phyloP scores from a whole-genome alignment of 805 yeast genomes.

The Hanseniaspora singularis region DNA sequence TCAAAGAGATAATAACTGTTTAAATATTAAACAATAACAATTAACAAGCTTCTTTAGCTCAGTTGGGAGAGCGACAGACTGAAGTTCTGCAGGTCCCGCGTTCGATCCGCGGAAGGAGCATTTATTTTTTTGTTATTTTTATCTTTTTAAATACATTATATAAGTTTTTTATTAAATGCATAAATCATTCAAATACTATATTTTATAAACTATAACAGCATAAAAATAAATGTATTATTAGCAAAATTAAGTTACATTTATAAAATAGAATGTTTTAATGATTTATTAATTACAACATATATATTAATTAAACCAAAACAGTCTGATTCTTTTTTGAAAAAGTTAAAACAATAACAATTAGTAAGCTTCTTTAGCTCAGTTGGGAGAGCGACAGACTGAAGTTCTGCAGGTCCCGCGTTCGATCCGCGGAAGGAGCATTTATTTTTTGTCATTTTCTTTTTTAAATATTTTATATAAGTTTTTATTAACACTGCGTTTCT shows the following conservation, averaged over 20 bases:
- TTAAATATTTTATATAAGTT: background rate
- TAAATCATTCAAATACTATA: no score
- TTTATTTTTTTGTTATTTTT: background rate
- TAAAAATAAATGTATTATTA: no score
- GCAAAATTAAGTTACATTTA: no score
- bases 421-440: slow-evolving; percentile 64
- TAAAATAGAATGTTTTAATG: slow-evolving; percentile 10
- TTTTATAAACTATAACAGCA: no score
- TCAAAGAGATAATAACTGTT: no score
- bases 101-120: slow-evolving; percentile 16
- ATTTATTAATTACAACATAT: slow-evolving; percentile 15
- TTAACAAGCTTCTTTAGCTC: slow-evolving; percentile 10
- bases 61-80: slow-evolving; percentile 15
- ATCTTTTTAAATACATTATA: background rate
- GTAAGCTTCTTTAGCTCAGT: slow-evolving; percentile 35
- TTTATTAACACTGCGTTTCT: background rate
- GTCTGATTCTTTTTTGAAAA: background rate
- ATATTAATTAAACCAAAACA: slow-evolving; percentile 2
- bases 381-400: slow-evolving; percentile 38
- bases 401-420: slow-evolving; percentile 76
- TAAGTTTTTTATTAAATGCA: background rate
- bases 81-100: slow-evolving; percentile 15
- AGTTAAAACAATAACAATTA: background rate
- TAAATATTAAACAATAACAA: no score
- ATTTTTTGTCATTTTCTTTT: slow-evolving; percentile 18